Conservation (phyloP, 2,329 filamentous ascomycete species). For the Fusarium siculi region DNA sequence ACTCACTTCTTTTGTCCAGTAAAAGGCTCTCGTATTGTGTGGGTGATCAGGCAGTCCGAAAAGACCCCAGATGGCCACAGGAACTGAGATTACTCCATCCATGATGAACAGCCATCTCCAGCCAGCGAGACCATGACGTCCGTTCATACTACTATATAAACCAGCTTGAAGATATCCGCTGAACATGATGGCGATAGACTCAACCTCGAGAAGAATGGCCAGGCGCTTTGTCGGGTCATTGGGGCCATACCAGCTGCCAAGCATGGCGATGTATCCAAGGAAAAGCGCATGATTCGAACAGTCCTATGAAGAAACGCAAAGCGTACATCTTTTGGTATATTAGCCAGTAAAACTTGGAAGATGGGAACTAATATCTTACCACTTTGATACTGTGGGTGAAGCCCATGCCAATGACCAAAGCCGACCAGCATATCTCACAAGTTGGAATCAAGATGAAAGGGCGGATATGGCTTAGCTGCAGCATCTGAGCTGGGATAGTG, state of each 20-base stretch:
- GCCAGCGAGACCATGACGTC: background rate
- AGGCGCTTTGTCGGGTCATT: background rate
- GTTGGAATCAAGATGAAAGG: background rate
- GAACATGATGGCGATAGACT: background rate
- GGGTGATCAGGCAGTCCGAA: background rate
- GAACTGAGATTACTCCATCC: background rate
- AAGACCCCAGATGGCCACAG: background rate
- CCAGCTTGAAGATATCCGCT: background rate
- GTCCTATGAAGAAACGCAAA: background rate
- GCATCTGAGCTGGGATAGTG: background rate
- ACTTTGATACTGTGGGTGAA: background rate
- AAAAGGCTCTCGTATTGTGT: background rate
- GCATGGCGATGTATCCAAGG: background rate
- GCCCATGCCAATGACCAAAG: background rate
- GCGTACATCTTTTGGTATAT: background rate
- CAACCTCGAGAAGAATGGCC: background rate
- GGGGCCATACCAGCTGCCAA: background rate
- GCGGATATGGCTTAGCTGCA: background rate
- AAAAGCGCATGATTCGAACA: background rate
- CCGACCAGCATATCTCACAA: background rate
- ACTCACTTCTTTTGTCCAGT: background rate
- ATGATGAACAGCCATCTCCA: background rate
- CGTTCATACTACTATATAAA: background rate
- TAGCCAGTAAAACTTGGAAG: background rate
- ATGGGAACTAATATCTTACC: background rate